Conservation (phyloP, 371 early-diverging fungal species). For the Fennellomyces sp. region DNA sequence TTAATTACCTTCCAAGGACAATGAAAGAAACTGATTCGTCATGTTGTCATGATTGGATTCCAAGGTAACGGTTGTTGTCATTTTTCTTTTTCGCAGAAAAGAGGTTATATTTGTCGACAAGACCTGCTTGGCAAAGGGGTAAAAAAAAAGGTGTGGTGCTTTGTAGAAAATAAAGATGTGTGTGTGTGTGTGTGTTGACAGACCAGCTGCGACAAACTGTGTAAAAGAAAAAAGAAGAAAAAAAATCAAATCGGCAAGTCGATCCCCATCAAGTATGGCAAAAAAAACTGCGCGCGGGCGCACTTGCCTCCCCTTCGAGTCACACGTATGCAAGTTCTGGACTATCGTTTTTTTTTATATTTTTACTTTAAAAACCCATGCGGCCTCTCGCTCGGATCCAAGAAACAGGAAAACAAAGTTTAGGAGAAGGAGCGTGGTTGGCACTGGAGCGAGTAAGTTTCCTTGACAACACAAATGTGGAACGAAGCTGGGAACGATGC, state of each 20-base stretch:
- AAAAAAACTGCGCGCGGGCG: background rate
- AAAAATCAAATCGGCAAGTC: too few relatives aligned
- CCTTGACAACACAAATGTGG: constrained; percentile 27
- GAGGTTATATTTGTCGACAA: background rate
- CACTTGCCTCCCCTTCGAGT: background rate
- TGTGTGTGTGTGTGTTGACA: too few relatives aligned
- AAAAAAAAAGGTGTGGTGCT: background rate
- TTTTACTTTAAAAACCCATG: background rate
- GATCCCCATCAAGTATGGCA: background rate
- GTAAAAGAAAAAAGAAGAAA: background rate
- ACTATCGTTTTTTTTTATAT: background rate
- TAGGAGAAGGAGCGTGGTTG: constrained; percentile 54
- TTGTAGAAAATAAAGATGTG: too few relatives aligned
- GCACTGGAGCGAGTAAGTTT: constrained; percentile 45
- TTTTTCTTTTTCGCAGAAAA: background rate
- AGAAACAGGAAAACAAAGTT: constrained; percentile 2
- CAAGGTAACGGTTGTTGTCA: background rate
- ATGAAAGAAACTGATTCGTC: background rate
- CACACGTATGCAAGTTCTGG: background rate
- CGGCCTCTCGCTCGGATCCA: too few relatives aligned
- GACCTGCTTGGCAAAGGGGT: background rate
- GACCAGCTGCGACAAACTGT: too few relatives aligned
- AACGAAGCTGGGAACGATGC: constrained; percentile 51
- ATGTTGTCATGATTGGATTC: background rate
- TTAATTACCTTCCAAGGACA: constrained; percentile 2